phyloP scores from a whole-genome alignment of 1,284 basidiomycete species.

The Amanita bisporigera region DNA sequence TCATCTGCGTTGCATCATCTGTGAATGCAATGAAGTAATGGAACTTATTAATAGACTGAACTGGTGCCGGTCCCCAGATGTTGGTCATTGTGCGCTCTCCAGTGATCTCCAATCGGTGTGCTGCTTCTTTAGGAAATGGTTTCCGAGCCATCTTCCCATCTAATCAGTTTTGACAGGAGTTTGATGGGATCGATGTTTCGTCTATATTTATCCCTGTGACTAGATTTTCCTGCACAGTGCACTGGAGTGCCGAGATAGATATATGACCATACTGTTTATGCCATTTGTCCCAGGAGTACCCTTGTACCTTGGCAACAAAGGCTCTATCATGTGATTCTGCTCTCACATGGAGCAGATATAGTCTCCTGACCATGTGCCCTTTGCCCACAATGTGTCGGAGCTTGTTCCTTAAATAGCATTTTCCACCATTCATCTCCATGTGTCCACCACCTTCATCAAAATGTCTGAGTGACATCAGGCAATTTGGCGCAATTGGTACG shows the following conservation, averaged over 20 bases:
- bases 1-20: too few species aligned
- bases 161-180: slow-evolving; percentile 17
- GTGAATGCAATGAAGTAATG: too few species aligned
- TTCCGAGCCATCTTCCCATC: slow-evolving; percentile 14
- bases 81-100: too few species aligned
- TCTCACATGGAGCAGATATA: slow-evolving; percentile 25
- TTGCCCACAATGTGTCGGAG: background rate
- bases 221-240: slow-evolving; percentile 15
- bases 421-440: slow-evolving; percentile 11
- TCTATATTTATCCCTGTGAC: slow-evolving; percentile 28
- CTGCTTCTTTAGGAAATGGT: slow-evolving; percentile 14
- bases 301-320: slow-evolving; percentile 13
- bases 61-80: too few species aligned
- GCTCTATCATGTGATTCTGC: slow-evolving; percentile 17
- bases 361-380: background rate
- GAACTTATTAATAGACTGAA: too few species aligned
- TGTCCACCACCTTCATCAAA: slow-evolving; percentile 23
- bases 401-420: background rate
- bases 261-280: slow-evolving; percentile 29
- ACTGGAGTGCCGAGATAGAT: slow-evolving; percentile 18
- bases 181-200: slow-evolving; percentile 25
- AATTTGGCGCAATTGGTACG: slow-evolving; percentile 24
- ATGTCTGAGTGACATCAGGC: slow-evolving; percentile 25
- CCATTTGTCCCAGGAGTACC: slow-evolving; percentile 28
- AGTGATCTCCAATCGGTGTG: too few species aligned